Evolutionary conservation across 768 basidiomycete species (phyloP).

Genomic region (Termitomyces sp.): DNA sequence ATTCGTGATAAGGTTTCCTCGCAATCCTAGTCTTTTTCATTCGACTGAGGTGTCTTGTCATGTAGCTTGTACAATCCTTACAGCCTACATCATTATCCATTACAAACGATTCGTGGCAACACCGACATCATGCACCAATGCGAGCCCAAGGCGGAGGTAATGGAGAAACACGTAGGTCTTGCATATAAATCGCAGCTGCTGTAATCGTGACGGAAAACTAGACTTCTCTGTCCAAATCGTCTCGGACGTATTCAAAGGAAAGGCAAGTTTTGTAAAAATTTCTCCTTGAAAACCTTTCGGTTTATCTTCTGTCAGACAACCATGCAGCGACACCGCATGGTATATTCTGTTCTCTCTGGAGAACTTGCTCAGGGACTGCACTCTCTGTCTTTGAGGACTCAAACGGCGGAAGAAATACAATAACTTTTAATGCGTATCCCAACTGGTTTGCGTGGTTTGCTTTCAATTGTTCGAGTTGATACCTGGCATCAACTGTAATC

Average conservation of each 20-base stretch:
- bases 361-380: constrained; percentile 72
- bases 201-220: constrained; percentile 20
- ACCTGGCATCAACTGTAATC: not conserved
- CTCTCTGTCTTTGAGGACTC: constrained; percentile 71
- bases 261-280: constrained; percentile 36
- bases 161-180: constrained; percentile 76
- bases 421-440: not conserved
- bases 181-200: constrained; percentile 7
- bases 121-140: constrained; percentile 84
- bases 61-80: constrained; percentile 57
- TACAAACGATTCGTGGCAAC: constrained; percentile 80
- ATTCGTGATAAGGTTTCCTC: constrained; percentile 55
- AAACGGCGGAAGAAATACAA: constrained; percentile 49
- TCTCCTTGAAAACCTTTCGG: not conserved
- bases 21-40: constrained; percentile 12
- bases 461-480: not conserved
- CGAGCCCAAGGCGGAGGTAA: constrained; percentile 57
- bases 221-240: constrained; percentile 77
- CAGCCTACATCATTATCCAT: constrained; percentile 60
- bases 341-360: constrained; percentile 66
- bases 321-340: constrained; percentile 78
- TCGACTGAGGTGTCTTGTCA: constrained; percentile 14
- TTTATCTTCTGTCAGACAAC: constrained; percentile 41
- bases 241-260: constrained; percentile 67
- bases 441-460: not conserved